Evolutionary conservation across 805 yeast genomes (phyloP), one percentile per base, ranked within the genome.

Genomic region (Myxozyma neotropica): DNA sequence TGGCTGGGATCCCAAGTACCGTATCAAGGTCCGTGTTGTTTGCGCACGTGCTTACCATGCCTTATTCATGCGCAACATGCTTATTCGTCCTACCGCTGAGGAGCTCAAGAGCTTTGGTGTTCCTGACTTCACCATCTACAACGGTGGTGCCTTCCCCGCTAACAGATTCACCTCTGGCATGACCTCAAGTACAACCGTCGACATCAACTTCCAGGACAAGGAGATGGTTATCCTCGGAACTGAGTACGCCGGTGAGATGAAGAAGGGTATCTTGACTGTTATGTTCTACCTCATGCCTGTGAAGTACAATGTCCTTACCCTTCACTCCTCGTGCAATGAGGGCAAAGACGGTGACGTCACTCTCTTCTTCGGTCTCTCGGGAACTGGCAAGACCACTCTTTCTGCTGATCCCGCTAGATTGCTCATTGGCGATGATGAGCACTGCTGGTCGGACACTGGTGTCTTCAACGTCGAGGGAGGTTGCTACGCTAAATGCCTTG

Each of bases 391-490:
- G 81, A 93, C 99, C 68, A 93, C 99, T 17, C 80, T 93, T 69
- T 88, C 96, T 69, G 98, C 98, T 56, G 98, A 93, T 74, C 96
- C 97, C 61, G 81, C 89, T 78, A 87, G 99, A 77, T 78, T 83
- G 74, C 83, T 93, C 75, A 93, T 93, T 73, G 99, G 99, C 75
- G 99, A 93, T 76, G 99, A 93, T 75, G 99, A 93, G 80, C 99
- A 93, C 81, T 93, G 98, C 81, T 93, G 99, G 99, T 89, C 97
- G 19, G 96, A 93, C 77, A 81, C 88, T 69, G 99, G 99, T 79
- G 97, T 93, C 61, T 93, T 93, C 86, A 94, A 94, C 84, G 92
- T 93, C 72, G 99, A 93, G 81, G 99, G 99, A 77, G 99, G 99
- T 68, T 93, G 99, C 82, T 93, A 93, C 81, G 98, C 98, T 71